These are phyloP conservation scores for Trichoderma sp. DNA, from an alignment of 2,329 filamentous ascomycete species.

Conservation along the genomic window DNA sequence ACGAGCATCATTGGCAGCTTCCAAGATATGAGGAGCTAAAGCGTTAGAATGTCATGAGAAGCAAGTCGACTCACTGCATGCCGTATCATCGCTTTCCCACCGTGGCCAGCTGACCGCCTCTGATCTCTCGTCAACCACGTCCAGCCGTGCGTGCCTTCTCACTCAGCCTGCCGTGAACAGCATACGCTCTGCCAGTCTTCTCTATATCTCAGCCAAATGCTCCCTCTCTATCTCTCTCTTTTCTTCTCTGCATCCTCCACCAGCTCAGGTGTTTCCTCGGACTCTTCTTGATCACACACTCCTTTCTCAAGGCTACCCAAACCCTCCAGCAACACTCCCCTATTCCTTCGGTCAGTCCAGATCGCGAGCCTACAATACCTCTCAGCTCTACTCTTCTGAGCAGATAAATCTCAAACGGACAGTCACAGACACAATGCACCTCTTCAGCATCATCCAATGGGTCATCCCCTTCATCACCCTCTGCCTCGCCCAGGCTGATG, in stretches of 20 bases:
- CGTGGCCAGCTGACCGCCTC: background rate
- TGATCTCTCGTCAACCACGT: background rate
- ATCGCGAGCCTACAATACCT: background rate
- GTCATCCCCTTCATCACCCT: conserved; percentile 27
- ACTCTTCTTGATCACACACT: background rate
- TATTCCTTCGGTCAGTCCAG: background rate
- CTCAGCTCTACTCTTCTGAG: background rate
- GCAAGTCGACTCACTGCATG: background rate
- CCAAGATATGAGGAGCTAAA: no score
- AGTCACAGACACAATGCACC: background rate
- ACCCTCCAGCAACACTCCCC: background rate
- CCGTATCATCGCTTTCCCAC: background rate
- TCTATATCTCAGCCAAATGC: background rate
- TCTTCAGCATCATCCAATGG: conserved; percentile 5
- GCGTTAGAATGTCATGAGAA: background rate
- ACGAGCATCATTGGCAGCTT: background rate
- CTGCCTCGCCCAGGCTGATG: conserved; percentile 31
- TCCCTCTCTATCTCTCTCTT: background rate
- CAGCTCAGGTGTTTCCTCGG: background rate
- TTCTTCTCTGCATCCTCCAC: background rate
- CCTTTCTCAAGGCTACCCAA: background rate
- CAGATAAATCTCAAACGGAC: background rate
- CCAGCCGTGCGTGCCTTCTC: background rate
- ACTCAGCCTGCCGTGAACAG: no score
- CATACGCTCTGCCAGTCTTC: background rate